Conservation (phyloP, 805 yeast genomes). For the Monosporozyma solicola region DNA sequence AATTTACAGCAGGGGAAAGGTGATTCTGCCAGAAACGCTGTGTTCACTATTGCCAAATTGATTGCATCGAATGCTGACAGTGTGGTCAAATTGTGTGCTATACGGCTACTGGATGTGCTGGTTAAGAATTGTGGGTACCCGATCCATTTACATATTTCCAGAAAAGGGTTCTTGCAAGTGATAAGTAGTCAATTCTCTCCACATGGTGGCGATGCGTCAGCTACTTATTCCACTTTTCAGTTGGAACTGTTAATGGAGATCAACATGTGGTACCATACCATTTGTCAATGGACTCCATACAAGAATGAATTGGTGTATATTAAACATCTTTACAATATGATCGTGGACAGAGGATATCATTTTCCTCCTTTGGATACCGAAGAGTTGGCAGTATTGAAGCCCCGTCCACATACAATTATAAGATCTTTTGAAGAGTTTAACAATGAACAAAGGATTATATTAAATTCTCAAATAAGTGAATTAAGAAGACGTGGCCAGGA, state of each 20-base stretch:
- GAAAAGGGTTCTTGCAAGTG: conserved; percentile 88
- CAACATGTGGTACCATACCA: conserved; percentile 93
- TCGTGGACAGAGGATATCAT: conserved; percentile 78
- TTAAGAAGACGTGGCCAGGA: conserved; percentile 90
- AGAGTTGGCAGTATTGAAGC: conserved; percentile 86
- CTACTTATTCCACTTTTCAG: conserved; percentile 68
- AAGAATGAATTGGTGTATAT: conserved; percentile 85
- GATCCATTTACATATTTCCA: conserved; percentile 82
- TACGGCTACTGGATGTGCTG: conserved; percentile 70
- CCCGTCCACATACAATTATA: conserved; percentile 59
- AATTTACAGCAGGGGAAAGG: conserved; percentile 72
- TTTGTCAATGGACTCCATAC: conserved; percentile 78
- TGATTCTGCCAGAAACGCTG: conserved; percentile 84
- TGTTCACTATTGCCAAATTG: conserved; percentile 69
- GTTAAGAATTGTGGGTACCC: conserved; percentile 98
- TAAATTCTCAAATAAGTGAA: conserved; percentile 89
- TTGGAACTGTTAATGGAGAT: conserved; percentile 69
- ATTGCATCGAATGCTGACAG: conserved; percentile 47
- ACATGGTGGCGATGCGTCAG: conserved; percentile 16
- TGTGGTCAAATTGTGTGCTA: conserved; percentile 74
- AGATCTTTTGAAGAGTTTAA: conserved; percentile 63
- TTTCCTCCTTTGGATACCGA: conserved; percentile 85
- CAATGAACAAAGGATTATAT: conserved; percentile 82
- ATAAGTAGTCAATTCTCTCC: conserved; percentile 77
- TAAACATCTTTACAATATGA: conserved; percentile 86